Percentiles rank a stretch among this genome's conserved stretches.
These are phyloP conservation scores for Mycena epipterygia DNA, from an alignment of 768 basidiomycete species.

Conservation along the genomic window DNA sequence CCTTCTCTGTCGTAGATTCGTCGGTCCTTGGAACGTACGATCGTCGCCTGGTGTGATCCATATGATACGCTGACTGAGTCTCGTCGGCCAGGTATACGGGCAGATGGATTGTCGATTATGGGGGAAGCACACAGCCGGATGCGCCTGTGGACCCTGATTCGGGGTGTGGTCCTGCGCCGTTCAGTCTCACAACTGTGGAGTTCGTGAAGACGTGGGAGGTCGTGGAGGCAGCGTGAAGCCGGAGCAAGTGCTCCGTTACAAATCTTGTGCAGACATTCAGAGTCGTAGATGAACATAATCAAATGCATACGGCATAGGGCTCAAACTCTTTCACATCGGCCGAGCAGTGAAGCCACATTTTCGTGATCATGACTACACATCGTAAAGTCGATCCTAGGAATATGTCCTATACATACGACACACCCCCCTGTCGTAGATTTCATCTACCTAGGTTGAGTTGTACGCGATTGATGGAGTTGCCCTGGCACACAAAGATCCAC, in stretches of 20 bases:
- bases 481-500: too few relatives aligned
- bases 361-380: slow-evolving; percentile 2
- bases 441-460: neutral
- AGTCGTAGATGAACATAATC: slow-evolving; percentile 6
- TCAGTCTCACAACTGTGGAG: slow-evolving; percentile 19
- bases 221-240: slow-evolving; percentile 8
- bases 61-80: neutral
- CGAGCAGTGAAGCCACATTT: slow-evolving; percentile 7
- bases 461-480: too few relatives aligned
- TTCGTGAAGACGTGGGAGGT: slow-evolving; percentile 21
- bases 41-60: neutral
- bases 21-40: slow-evolving; percentile 18
- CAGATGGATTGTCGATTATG: slow-evolving; percentile 19
- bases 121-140: slow-evolving; percentile 18
- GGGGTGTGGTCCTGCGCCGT: slow-evolving; percentile 17
- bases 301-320: slow-evolving; percentile 9
- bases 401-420: too few relatives aligned
- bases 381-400: neutral
- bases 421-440: too few relatives aligned
- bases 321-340: slow-evolving; percentile 9
- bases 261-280: slow-evolving; percentile 9
- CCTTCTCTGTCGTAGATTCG: slow-evolving; percentile 4
- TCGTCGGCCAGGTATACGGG: slow-evolving; percentile 12
- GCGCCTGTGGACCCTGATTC: slow-evolving; percentile 16
- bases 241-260: slow-evolving; percentile 7